Base-by-base conservation (phyloP, 2,329 filamentous ascomycete species). In the Sodiomyces alkalinus region DNA sequence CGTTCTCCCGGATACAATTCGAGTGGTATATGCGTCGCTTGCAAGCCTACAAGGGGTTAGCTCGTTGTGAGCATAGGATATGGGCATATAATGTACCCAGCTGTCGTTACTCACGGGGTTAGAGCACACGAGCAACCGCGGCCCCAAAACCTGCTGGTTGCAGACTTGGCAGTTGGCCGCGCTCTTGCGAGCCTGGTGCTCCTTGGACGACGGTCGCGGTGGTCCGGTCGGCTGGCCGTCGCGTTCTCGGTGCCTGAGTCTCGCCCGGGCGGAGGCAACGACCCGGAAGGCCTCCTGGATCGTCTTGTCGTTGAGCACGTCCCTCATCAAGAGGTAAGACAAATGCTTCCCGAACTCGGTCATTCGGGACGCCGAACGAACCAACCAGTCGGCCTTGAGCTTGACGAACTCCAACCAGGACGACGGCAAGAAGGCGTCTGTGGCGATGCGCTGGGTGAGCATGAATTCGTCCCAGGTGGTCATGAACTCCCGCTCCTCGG, bases 401-500 rank as follows among this genome's bases (percentile, higher is more conserved):
- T 53, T 47, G 21, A 67, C 48, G 41, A 73, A 74, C 15, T 50
- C 53, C 22, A 67, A 41, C 51, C 69, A 68, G 12, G 59, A 54
- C 3, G 56, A 55, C 8, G 64, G 56, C 9, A 73, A 52, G 39
- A 64, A 68, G 4, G 60, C 58, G 17, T 58, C 56, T 4, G 64
- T 62, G 5, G 61, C 64, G 26, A 71, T 47, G 30, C 56, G 60
- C 38, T 63, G 56, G 24, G 51, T 51, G 7, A 67, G 55, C 26
- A 69, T 60, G 38, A 64, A 70, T 1, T 58, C 53, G 34, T 72
- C 67, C 68, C 68, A 74, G 36, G 65, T 61, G 38, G 58, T 55
- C 31, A 73, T 65, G 33, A 65, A 73, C 35, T 71, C 67, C 42
- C 65, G 68, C 40, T 74, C 68, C 11, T 56, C 50, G 3, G 51